A percentile compares a stretch with the other conserved stretches of the same genome.
phyloP scores from a whole-genome alignment of 2,329 filamentous ascomycete genomes.

The Xylariaceae sp. region DNA sequence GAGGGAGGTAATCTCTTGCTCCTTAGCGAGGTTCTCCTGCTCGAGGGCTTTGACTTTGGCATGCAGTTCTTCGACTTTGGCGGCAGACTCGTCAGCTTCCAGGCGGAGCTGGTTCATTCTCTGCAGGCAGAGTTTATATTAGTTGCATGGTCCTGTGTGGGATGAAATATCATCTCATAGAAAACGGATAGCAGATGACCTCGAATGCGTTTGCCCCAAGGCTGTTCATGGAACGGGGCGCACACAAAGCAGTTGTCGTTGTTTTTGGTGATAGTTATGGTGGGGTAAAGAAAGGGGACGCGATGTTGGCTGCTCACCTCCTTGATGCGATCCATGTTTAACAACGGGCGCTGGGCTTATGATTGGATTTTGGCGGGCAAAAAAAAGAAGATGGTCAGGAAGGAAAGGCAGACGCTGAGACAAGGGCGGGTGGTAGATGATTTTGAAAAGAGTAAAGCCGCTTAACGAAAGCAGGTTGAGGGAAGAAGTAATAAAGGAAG shows the following conservation, averaged over 20 bases:
- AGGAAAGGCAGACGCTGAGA: slow-evolving; percentile 3
- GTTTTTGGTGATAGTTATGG: slow-evolving; percentile 35
- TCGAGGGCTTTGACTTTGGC: slow-evolving; percentile 86
- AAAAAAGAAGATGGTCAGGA: slow-evolving; percentile 39
- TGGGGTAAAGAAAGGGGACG: slow-evolving; percentile 40
- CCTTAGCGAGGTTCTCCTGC: slow-evolving; percentile 94
- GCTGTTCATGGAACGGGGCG: slow-evolving; percentile 6
- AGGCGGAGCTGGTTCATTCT: slow-evolving; percentile 95
- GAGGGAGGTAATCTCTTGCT: slow-evolving; percentile 97
- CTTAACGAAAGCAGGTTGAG: slow-evolving; percentile 32
- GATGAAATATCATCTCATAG: background rate
- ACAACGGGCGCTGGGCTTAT: slow-evolving; percentile 28
- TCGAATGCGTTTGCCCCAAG: background rate
- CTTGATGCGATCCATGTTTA: slow-evolving; percentile 86
- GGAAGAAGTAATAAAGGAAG: slow-evolving; percentile 35
- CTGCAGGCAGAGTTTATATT: slow-evolving; percentile 52
- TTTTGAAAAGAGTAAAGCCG: slow-evolving; percentile 19
- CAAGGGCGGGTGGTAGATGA: slow-evolving; percentile 27
- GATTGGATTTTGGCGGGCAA: slow-evolving; percentile 37
- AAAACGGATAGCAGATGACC: background rate
- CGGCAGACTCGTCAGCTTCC: slow-evolving; percentile 85
- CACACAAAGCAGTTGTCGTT: background rate
- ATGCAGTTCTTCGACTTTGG: slow-evolving; percentile 87
- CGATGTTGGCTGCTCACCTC: slow-evolving; percentile 65
- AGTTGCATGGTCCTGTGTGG: slow-evolving; percentile 11